Percentiles rank a stretch among this genome's conserved stretches.
Evolutionary conservation across 441 rosid genomes (phyloP).

Genomic region (Omphalea diandra): DNA sequence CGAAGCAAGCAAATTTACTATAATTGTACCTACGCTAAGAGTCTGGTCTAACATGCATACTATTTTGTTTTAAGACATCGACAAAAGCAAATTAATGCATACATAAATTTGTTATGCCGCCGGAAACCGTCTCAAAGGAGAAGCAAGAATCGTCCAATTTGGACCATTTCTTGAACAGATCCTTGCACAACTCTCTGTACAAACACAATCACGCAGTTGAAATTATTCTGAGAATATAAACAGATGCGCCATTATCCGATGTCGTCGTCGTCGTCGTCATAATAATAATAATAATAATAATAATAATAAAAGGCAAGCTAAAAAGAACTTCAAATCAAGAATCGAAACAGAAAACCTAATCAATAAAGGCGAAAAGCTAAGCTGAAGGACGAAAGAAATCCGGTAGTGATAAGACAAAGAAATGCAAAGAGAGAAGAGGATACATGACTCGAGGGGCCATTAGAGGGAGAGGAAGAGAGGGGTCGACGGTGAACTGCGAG

Average conservation of each 20-base stretch:
- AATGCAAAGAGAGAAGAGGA: neutral
- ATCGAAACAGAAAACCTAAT: neutral
- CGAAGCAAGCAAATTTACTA: too few species aligned
- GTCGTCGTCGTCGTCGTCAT: too few species aligned
- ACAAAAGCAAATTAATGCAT: too few species aligned
- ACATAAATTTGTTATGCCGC: conserved; percentile 97
- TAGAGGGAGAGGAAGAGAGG: neutral
- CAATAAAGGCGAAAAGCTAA: neutral
- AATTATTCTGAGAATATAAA: too few species aligned
- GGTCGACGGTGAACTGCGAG: neutral
- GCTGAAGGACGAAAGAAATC: too few species aligned
- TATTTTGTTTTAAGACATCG: too few species aligned
- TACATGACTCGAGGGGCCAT: conserved; percentile 1
- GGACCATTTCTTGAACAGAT: conserved; percentile 79
- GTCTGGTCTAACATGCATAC: too few species aligned
- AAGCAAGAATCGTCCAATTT: conserved; percentile 64
- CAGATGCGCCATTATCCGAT: neutral
- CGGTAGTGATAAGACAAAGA: neutral
- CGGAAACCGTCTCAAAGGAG: conserved; percentile 72
- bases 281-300: too few species aligned
- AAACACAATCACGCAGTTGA: neutral
- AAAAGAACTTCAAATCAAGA: too few species aligned
- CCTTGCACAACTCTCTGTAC: conserved; percentile 76
- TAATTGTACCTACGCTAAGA: too few species aligned
- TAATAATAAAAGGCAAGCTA: too few species aligned